Percentiles rank a stretch among this genome's conserved stretches.
These are phyloP conservation scores for Aspergillus carbonarius DNA, from an alignment of 2,329 filamentous ascomycete genomes.

Conservation along the genomic window DNA sequence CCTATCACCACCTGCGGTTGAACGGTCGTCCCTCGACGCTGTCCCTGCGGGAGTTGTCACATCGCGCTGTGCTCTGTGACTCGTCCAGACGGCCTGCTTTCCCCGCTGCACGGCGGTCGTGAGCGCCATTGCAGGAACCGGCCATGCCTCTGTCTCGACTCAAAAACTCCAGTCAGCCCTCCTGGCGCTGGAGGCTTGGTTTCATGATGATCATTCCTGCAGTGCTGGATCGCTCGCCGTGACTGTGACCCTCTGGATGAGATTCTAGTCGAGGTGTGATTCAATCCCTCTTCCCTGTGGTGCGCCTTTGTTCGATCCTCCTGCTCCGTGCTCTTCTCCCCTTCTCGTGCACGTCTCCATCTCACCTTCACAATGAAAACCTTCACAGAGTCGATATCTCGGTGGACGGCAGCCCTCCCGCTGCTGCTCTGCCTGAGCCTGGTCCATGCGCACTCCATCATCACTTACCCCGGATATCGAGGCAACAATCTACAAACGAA, in stretches of 20 bases:
- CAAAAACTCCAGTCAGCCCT: conserved; percentile 33
- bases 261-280: conserved; percentile 3
- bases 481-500: conserved; percentile 83
- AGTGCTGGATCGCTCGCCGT: conserved; percentile 2
- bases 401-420: conserved; percentile 29
- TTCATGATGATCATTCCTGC: conserved; percentile 16
- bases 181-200: conserved; percentile 23
- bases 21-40: conserved; percentile 3
- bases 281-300: background rate
- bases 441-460: conserved; percentile 66
- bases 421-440: conserved; percentile 39
- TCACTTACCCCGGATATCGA: conserved; percentile 83
- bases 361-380: conserved; percentile 26
- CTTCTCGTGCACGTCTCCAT: conserved; percentile 5
- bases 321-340: conserved; percentile 1
- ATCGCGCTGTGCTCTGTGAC: conserved; percentile 28
- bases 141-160: conserved; percentile 23
- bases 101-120: conserved; percentile 14
- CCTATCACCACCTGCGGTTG: background rate
- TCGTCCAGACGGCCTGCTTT: conserved; percentile 20
- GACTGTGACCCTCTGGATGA: conserved; percentile 4
- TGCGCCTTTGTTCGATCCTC: background rate
- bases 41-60: conserved; percentile 34
- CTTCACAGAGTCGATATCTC: conserved; percentile 26
- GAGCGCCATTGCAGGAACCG: conserved; percentile 18